These are phyloP conservation scores for Metschnikowia anglica DNA, from an alignment of 805 yeast genomes.

Conservation along the genomic window DNA sequence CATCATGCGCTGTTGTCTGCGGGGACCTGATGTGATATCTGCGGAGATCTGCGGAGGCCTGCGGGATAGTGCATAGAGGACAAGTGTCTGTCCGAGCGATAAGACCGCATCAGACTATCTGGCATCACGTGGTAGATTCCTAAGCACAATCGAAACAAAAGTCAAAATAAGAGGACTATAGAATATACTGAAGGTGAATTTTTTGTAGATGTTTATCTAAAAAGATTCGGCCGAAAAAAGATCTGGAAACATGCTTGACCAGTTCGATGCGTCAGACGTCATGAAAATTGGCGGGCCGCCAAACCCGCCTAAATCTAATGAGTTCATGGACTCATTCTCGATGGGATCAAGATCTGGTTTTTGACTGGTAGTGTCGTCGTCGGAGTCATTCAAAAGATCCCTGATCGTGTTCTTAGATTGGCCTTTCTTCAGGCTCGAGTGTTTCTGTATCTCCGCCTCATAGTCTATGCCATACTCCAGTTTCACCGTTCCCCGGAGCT, in stretches of 20 bases:
- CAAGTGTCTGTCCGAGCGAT: neutral
- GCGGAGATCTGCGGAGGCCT: neutral
- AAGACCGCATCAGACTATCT: neutral
- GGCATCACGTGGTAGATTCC: neutral
- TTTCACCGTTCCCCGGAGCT: conserved; percentile 10
- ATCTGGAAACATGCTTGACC: conserved; percentile 15
- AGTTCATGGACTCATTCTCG: neutral
- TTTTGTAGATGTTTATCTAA: neutral
- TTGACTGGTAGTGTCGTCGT: neutral
- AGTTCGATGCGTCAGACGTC: conserved; percentile 10
- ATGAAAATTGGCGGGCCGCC: conserved; percentile 2
- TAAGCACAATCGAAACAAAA: no score
- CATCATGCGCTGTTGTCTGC: neutral
- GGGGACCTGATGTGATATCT: neutral
- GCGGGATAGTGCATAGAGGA: neutral
- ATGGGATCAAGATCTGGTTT: neutral
- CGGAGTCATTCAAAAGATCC: neutral
- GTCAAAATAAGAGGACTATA: neutral
- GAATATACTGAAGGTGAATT: no score
- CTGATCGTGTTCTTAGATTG: neutral
- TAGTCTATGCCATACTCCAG: conserved; percentile 7
- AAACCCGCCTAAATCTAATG: neutral
- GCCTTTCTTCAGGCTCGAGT: neutral
- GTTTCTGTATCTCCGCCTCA: conserved; percentile 5
- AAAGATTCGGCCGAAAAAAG: conserved; percentile 3